phyloP scores from a whole-genome alignment of 371 early-diverging fungal species.

The Saksenaea vasiformis region DNA sequence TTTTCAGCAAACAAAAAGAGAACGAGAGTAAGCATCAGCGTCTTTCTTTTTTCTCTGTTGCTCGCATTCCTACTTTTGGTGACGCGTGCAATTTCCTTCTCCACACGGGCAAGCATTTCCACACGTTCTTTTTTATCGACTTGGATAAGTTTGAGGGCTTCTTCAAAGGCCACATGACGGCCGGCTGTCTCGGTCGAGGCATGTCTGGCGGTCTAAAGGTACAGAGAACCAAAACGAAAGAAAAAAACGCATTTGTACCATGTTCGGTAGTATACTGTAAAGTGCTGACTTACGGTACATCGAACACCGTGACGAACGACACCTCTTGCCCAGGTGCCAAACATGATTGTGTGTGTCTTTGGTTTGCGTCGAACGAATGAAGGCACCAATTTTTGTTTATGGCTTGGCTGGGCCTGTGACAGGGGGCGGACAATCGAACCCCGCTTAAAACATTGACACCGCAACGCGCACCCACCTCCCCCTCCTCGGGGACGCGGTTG shows the following conservation, averaged over 20 bases:
- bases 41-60: background rate
- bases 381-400: background rate
- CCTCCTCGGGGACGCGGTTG: too few species aligned
- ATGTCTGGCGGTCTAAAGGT: slow-evolving; percentile 15
- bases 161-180: slow-evolving; percentile 68
- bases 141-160: slow-evolving; percentile 73
- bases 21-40: background rate
- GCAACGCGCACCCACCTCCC: too few species aligned
- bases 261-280: background rate
- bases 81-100: slow-evolving; percentile 53
- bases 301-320: slow-evolving; percentile 8
- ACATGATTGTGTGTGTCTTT: slow-evolving; percentile 10
- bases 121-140: slow-evolving; percentile 63
- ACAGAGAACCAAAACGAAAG: background rate
- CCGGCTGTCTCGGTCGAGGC: slow-evolving; percentile 16
- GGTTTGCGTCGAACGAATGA: background rate
- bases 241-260: background rate
- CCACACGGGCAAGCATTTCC: slow-evolving; percentile 52
- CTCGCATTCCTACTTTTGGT: slow-evolving; percentile 40
- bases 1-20: slow-evolving; percentile 2
- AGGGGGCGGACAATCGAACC: too few species aligned
- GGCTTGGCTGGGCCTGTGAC: too few species aligned
- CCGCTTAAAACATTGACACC: too few species aligned
- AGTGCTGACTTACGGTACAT: slow-evolving; percentile 2
- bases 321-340: slow-evolving; percentile 17